A percentile compares a stretch with the other conserved stretches of the same genome.
phyloP scores from a whole-genome alignment of 2,329 filamentous ascomycete genomes.

The Raffaelea deltoideospora region DNA sequence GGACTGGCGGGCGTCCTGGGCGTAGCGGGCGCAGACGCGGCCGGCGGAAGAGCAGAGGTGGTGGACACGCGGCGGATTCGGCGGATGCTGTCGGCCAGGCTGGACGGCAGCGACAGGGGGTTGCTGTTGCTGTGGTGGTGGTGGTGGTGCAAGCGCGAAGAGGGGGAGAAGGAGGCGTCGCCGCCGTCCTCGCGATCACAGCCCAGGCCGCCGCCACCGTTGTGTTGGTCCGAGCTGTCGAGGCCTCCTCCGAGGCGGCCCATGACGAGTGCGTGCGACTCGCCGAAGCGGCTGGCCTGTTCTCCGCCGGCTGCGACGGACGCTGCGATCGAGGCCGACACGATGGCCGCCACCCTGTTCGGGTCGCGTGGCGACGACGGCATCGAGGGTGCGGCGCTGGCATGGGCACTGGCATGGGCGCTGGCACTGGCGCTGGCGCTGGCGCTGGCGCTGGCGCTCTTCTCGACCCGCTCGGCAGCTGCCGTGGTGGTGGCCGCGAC shows the following conservation, averaged over 20 bases:
- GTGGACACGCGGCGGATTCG: conserved; percentile 37
- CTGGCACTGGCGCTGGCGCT: neutral
- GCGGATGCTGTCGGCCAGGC: conserved; percentile 16
- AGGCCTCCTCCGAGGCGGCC: too few species aligned
- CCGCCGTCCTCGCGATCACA: neutral
- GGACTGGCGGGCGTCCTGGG: neutral
- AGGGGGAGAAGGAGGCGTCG: too few species aligned
- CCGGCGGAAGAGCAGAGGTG: too few species aligned
- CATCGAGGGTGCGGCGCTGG: conserved; percentile 2
- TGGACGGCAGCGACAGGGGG: neutral
- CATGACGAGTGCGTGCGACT: neutral
- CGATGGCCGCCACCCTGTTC: conserved; percentile 15
- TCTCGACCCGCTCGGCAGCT: conserved; percentile 20
- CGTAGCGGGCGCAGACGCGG: conserved; percentile 24
- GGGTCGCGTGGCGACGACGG: conserved; percentile 11
- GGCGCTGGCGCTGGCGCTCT: conserved; percentile 10
- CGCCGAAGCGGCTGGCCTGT: neutral
- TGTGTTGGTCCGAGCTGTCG: too few species aligned
- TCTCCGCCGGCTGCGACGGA: conserved; percentile 3
- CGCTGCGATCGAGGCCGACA: conserved; percentile 3
- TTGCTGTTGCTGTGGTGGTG: neutral
- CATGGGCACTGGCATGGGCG: too few species aligned
- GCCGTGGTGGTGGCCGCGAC: conserved; percentile 24
- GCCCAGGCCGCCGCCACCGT: neutral
- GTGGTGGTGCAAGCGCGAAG: too few species aligned